These are phyloP conservation scores for Diplodia intermedia DNA, from an alignment of 2,329 filamentous ascomycete species.

Conservation along the genomic window DNA sequence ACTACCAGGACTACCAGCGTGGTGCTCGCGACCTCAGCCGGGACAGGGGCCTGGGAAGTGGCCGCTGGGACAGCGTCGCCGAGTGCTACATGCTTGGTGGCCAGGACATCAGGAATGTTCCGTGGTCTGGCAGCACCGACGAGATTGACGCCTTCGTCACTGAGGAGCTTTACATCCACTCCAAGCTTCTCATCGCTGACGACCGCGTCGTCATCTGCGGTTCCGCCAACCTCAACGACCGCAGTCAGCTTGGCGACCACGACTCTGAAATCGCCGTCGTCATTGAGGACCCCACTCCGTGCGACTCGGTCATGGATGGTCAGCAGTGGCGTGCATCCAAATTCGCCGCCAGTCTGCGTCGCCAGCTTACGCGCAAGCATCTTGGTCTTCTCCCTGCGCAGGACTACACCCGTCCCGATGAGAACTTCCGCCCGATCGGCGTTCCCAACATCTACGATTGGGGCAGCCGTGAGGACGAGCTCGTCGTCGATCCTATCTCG, in stretches of 20 bases:
- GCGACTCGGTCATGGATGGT: slow-evolving; percentile 77
- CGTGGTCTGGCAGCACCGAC: slow-evolving; percentile 62
- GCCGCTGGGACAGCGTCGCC: slow-evolving; percentile 77
- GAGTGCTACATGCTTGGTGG: slow-evolving; percentile 84
- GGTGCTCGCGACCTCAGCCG: slow-evolving; percentile 65
- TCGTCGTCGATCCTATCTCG: slow-evolving; percentile 77
- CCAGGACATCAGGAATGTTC: slow-evolving; percentile 69
- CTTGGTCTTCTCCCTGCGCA: slow-evolving; percentile 82
- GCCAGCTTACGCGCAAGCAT: slow-evolving; percentile 90
- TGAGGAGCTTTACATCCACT: slow-evolving; percentile 69
- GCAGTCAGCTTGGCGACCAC: slow-evolving; percentile 80
- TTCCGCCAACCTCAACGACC: slow-evolving; percentile 72
- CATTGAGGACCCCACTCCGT: slow-evolving; percentile 76
- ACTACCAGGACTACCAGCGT: slow-evolving; percentile 75
- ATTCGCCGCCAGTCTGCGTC: slow-evolving; percentile 80
- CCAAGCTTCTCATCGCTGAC: slow-evolving; percentile 80
- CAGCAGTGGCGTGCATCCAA: slow-evolving; percentile 72
- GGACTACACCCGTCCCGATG: slow-evolving; percentile 65
- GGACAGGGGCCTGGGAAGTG: slow-evolving; percentile 52
- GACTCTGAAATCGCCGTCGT: slow-evolving; percentile 91
- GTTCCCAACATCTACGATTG: slow-evolving; percentile 61
- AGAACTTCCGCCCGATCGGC: slow-evolving; percentile 65
- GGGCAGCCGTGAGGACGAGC: slow-evolving; percentile 53
- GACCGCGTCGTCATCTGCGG: slow-evolving; percentile 84
- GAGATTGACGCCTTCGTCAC: slow-evolving; percentile 69